Evolutionary conservation across 495 filamentous ascomycete species (phyloP).

Genomic region (Ramalina peruviana): DNA sequence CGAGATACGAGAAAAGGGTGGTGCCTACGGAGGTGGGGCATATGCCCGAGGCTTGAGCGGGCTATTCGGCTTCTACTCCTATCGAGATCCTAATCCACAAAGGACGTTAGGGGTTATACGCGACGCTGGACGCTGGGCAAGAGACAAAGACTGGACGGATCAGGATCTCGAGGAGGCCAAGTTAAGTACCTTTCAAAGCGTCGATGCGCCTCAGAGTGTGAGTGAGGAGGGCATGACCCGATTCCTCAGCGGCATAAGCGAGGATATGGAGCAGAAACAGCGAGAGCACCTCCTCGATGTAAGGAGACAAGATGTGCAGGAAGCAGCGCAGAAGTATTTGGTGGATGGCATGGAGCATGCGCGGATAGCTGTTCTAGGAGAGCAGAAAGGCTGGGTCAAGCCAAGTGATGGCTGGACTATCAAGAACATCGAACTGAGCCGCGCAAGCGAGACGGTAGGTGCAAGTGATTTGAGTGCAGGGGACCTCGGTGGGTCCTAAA

Average conservation of each 20-base stretch:
- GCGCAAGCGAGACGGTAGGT: slow-evolving; percentile 4
- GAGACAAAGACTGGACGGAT: slow-evolving; percentile 70
- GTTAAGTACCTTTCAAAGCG: slow-evolving; percentile 81
- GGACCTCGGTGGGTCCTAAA: not conserved
- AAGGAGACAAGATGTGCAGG: slow-evolving; percentile 61
- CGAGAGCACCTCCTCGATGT: slow-evolving; percentile 83
- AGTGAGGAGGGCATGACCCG: slow-evolving; percentile 72
- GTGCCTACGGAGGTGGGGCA: slow-evolving; percentile 87
- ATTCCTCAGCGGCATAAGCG: slow-evolving; percentile 72
- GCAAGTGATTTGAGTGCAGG: slow-evolving; percentile 3
- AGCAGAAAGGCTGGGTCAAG: slow-evolving; percentile 64
- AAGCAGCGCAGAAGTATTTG: slow-evolving; percentile 69
- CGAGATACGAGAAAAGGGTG: slow-evolving; percentile 95
- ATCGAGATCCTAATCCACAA: slow-evolving; percentile 89
- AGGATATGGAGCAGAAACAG: slow-evolving; percentile 79
- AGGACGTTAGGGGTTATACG: slow-evolving; percentile 79
- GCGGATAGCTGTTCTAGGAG: slow-evolving; percentile 61
- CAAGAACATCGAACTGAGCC: slow-evolving; percentile 27
- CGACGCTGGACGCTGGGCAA: slow-evolving; percentile 70
- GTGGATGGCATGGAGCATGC: slow-evolving; percentile 49
- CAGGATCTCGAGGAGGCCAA: slow-evolving; percentile 92
- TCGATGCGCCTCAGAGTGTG: slow-evolving; percentile 87
- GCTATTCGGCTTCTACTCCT: slow-evolving; percentile 86
- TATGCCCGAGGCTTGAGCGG: slow-evolving; percentile 68
- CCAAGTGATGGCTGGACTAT: slow-evolving; percentile 32